Evolutionary conservation across 139 green algal species (phyloP), one percentile per base, ranked within the genome.

Genomic region (Spirogloea muscicola): DNA sequence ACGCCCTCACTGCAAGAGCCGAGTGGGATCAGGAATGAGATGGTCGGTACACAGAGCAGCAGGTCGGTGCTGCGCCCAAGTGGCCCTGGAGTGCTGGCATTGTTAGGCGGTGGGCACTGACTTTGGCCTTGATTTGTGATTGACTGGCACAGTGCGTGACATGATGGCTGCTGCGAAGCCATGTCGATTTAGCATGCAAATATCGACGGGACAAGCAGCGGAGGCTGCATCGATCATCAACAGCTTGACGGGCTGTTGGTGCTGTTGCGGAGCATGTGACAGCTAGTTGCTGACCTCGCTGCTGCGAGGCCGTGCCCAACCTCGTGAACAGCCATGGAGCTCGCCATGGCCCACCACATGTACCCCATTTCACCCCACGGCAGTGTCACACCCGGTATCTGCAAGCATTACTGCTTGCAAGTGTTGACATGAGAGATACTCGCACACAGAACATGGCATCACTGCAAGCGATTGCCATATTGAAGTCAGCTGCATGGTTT

Each of bases 1-100:
- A 87, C 73, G 33, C 81, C 72, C 78, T 88, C 84, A 39, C 66
- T 75, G 66, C 49, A 38, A 46, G n/a, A n/a, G n/a, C n/a, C n/a
- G n/a, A n/a, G n/a, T n/a, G n/a, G n/a, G n/a, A n/a, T 51, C 13
- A 51, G 43, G 13, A 10, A 51, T 10, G 10, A 16, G 43, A 51
- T 51, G 10, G 13, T 25, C 13, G 16, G 13, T 25, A 51, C 13
- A 16, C 43, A 51, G 13, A 51, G 10, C 13, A 10, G 16, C 43
- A 51, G 43, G 43, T 25, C 43, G 43, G 43, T 10, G 43, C 43
- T 25, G 43, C 13, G 43, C 43, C 10, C 13, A 25, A 51, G 27
- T 55, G 37, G 10, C 13, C 43, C 13, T 68, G 21, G 46, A 21
- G 21, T 55, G 21, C 21, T 55, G 21, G 21, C 46, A 55, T 21